Base-by-base conservation (phyloP, 2,329 filamentous ascomycete genomes). In the Taxawa tesnikishii region DNA sequence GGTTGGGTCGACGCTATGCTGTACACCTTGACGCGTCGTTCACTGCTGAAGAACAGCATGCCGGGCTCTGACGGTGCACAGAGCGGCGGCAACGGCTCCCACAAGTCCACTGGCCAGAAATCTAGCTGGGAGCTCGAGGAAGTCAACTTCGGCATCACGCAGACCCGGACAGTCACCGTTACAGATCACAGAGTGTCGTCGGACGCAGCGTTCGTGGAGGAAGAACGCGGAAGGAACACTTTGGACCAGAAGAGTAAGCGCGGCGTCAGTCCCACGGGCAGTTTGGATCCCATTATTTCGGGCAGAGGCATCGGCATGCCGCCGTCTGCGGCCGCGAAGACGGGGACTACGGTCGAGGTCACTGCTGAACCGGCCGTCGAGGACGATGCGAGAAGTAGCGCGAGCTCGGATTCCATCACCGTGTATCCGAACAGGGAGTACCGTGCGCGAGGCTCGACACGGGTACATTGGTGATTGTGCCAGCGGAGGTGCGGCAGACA, bases 1-100 rank as follows among this genome's bases (percentile, higher is more conserved):
- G 71, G 71, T 12, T 65, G 70, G 53, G 63, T 74, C 13, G 70
- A 75, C 44, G 68, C 70, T 9, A 46, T 71, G 2, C 58, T 75
- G 3, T 75, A 74, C 53, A 68, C 68, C 0, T 50, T 71, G 4
- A 75, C 71, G 1, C 62, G 71, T 10, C 63, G 63, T 34, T 65
- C 67, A 28, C 59, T 74, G 39, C 59, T 75, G 23, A 55, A 67
- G 43, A 49, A 51, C 28, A 49, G 48, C 15, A 51, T 51, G 41
- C 45, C 48, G 11, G 31, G 27, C 3, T 18, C 25, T 27, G 27
- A 26, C 10, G 30, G 26, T 16, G 28, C 28, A 14, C 26, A 31
- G 8, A 27, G 19, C 15, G 28, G 32, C 6, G 29, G 29, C 4
- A 21, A 33, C n/a, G 31, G 27, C 10, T 25, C 30, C 28, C 33